Evolutionary conservation across 2,329 filamentous ascomycete species (phyloP).

Genomic region (Aspergillus caelatus): DNA sequence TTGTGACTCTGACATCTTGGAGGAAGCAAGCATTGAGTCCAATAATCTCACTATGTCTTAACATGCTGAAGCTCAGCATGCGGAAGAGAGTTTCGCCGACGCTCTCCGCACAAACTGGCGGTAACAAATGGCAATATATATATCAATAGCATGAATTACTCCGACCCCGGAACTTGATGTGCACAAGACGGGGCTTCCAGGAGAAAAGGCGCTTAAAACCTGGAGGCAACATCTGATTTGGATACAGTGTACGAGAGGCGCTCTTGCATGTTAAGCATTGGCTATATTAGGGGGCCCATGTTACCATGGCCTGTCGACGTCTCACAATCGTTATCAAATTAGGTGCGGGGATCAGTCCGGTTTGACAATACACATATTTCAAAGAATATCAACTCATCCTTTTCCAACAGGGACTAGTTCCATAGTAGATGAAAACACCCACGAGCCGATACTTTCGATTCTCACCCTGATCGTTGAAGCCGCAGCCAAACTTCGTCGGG

Average conservation of each 20-base stretch:
- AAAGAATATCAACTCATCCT: conserved; percentile 19
- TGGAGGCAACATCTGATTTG: neutral
- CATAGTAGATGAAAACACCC: conserved; percentile 95
- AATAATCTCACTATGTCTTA: neutral
- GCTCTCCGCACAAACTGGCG: conserved; percentile 33
- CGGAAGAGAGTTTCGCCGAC: conserved; percentile 17
- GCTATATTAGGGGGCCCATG: conserved; percentile 6
- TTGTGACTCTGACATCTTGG: conserved; percentile 36
- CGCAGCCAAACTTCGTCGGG: conserved; percentile 79
- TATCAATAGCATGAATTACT: neutral
- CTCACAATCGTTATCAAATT: conserved; percentile 46
- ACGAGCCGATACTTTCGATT: conserved; percentile 89
- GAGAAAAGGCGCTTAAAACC: neutral
- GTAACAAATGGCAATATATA: conserved; percentile 33
- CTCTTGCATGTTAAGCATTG: neutral
- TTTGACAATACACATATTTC: conserved; percentile 8
- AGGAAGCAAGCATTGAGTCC: neutral
- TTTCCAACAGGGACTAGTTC: conserved; percentile 80
- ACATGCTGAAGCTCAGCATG: neutral
- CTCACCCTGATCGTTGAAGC: conserved; percentile 93
- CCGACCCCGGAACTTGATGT: neutral
- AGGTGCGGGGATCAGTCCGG: conserved; percentile 34
- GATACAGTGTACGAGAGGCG: neutral
- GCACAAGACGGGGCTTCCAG: neutral
- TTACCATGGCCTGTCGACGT: conserved; percentile 27